phyloP scores from a whole-genome alignment of 2,329 filamentous ascomycete species.

The Neopestalotiopsis rosae region DNA sequence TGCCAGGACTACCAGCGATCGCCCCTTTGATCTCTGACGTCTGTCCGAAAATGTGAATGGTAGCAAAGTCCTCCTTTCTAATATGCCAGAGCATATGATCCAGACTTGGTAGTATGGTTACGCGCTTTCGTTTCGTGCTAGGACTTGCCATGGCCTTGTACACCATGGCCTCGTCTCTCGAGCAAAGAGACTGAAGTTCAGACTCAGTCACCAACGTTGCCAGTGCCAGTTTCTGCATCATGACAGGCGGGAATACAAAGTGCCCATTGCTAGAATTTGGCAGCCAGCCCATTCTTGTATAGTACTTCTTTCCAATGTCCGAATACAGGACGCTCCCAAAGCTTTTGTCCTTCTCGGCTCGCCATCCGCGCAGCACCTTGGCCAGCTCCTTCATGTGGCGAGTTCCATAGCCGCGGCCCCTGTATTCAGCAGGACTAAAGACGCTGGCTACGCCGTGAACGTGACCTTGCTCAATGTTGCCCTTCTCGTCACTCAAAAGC shows the following conservation, averaged over 20 bases:
- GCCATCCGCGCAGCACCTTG: conserved; percentile 19
- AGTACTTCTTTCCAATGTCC: conserved; percentile 25
- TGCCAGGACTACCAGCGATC: conserved; percentile 19
- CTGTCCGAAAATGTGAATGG: conserved; percentile 21
- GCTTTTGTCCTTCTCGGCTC: conserved; percentile 17
- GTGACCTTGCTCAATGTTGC: conserved; percentile 18
- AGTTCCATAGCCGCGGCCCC: conserved; percentile 21
- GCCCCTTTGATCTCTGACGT: conserved; percentile 20
- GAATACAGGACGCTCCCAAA: conserved; percentile 25
- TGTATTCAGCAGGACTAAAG: conserved; percentile 17
- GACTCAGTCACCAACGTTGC: neutral
- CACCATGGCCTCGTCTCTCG: neutral
- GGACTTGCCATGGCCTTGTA: neutral
- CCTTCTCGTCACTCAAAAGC: conserved; percentile 18
- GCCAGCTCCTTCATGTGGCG: conserved; percentile 26
- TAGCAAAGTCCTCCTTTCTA: conserved; percentile 26
- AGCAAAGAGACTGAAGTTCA: neutral
- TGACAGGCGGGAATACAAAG: conserved; percentile 16
- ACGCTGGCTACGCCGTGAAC: conserved; percentile 21
- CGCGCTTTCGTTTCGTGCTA: conserved; percentile 10
- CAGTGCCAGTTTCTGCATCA: neutral
- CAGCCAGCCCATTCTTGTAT: conserved; percentile 23
- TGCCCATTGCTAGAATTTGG: conserved; percentile 23
- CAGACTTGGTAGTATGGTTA: conserved; percentile 22
- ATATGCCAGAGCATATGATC: conserved; percentile 29